Conservation (phyloP, 164 flowering plant species). For the Stephania cephalantha region DNA sequence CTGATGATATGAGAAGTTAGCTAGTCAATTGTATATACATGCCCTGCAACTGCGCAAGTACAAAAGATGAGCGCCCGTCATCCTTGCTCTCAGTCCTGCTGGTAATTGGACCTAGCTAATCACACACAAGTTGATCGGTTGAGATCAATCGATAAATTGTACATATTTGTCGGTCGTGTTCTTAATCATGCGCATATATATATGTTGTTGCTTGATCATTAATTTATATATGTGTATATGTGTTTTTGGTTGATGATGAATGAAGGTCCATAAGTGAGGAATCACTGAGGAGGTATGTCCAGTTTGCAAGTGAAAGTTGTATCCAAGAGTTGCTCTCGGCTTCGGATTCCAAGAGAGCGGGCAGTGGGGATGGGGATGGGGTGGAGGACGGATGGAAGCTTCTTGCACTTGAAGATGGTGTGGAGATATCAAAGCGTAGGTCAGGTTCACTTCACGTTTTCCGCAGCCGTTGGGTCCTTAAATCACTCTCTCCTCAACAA, state of each 20-base stretch:
- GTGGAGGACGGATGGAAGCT: constrained; percentile 51
- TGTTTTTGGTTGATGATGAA: too few species aligned
- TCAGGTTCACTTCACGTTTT: constrained; percentile 59
- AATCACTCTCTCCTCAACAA: constrained; percentile 67
- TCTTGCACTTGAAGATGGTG: constrained; percentile 47
- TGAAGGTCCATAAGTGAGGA: constrained; percentile 79
- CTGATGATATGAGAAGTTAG: too few species aligned
- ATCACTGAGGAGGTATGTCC: constrained; percentile 67
- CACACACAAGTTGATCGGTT: too few species aligned
- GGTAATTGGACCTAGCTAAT: constrained; percentile 26
- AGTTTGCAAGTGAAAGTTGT: constrained; percentile 80
- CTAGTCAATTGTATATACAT: too few species aligned
- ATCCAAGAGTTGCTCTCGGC: constrained; percentile 78
- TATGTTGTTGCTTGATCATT: neutral
- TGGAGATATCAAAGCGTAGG: constrained; percentile 68
- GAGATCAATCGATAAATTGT: too few species aligned
- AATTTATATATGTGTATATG: neutral
- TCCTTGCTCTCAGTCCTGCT: constrained; percentile 50
- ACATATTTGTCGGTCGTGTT: neutral
- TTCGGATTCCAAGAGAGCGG: constrained; percentile 36
- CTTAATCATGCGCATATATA: neutral
- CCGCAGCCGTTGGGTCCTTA: constrained; percentile 67
- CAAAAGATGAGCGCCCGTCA: constrained; percentile 31
- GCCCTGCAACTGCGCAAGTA: too few species aligned
- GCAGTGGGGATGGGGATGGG: constrained; percentile 19